Base-by-base conservation (phyloP, 1,139 yeast genomes). In the Waltiozyma sp. region DNA sequence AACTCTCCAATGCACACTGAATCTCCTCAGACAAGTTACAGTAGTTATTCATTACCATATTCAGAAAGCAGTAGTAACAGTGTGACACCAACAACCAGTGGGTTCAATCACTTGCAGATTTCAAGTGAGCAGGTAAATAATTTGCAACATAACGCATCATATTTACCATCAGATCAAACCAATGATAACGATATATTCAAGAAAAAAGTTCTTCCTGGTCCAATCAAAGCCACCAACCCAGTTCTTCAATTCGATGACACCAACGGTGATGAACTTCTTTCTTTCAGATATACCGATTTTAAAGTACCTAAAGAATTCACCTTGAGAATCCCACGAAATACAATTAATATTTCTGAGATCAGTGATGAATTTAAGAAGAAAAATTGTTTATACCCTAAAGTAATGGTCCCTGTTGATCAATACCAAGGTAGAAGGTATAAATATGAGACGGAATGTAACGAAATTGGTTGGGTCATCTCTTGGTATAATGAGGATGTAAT, bases 311-410 rank as follows among this genome's bases (percentile, higher is more conserved):
- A 46, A 7, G 50, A 44, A 1, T 59, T 59, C 45, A 49, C 49
- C 1, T 45, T 58, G 9, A 47, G 46, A 39, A 57, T 59, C 38
- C 61, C 62, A 3, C 14, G 41, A 2, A 58, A 68, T 10, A 11
- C n/a, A 4, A 59, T 67, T 42, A 66, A 64, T 43, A 54, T 64
- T 8, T 59, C 55, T 19, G 50, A 49, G 3, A 51, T 69, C 19
- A 52, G 59, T 14, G 48, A 51, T 4, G 54, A 58, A 14, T 71
- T 70, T 48, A 51, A 61, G 42, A 45, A 40, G 5, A 59, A 60
- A 14, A 71, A 70, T 52, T 68, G 75, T 52, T 58, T 70, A 9
- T 70, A 70, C 45, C 73, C 72, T 6, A 55, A 67, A 26, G 75
- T 74, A 1, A 61, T 64, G 54, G 70, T 64, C 4, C 65, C 71